Evolutionary conservation across 2,329 filamentous ascomycete species (phyloP).

Genomic region (Thyridium curvatum): DNA sequence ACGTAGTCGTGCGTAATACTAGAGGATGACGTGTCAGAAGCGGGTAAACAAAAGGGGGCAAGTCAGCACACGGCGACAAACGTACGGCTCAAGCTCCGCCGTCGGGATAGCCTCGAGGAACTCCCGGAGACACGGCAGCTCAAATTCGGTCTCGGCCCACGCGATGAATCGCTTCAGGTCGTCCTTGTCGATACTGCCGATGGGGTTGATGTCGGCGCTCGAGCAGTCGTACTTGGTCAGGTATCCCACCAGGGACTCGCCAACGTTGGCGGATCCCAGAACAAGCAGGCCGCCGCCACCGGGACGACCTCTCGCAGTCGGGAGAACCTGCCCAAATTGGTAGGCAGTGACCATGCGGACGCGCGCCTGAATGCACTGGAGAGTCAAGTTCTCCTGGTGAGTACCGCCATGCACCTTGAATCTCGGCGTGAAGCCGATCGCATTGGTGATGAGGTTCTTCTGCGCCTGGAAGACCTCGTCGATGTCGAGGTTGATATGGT

Average conservation of each 20-base stretch:
- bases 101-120: conserved; percentile 61
- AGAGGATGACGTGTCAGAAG: too few species aligned
- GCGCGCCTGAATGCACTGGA: conserved; percentile 65
- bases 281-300: conserved; percentile 12
- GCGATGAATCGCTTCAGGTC: conserved; percentile 67
- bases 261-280: neutral
- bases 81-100: conserved; percentile 51
- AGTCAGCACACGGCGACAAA: too few species aligned
- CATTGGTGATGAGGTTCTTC: conserved; percentile 50
- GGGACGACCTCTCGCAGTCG: conserved; percentile 9
- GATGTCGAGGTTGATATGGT: conserved; percentile 70
- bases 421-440: conserved; percentile 49
- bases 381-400: conserved; percentile 53
- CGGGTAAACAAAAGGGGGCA: too few species aligned
- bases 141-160: conserved; percentile 54
- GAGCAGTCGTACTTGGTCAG: conserved; percentile 66
- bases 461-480: conserved; percentile 59
- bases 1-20: conserved; percentile 52
- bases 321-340: conserved; percentile 20
- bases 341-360: conserved; percentile 63
- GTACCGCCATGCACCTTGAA: conserved; percentile 59
- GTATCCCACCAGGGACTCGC: conserved; percentile 27
- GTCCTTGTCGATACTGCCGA: conserved; percentile 55
- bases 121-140: conserved; percentile 56
- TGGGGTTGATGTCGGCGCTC: conserved; percentile 46